These are phyloP conservation scores for Remersonia thermophila DNA, from an alignment of 2,329 filamentous ascomycete genomes.

Conservation along the genomic window DNA sequence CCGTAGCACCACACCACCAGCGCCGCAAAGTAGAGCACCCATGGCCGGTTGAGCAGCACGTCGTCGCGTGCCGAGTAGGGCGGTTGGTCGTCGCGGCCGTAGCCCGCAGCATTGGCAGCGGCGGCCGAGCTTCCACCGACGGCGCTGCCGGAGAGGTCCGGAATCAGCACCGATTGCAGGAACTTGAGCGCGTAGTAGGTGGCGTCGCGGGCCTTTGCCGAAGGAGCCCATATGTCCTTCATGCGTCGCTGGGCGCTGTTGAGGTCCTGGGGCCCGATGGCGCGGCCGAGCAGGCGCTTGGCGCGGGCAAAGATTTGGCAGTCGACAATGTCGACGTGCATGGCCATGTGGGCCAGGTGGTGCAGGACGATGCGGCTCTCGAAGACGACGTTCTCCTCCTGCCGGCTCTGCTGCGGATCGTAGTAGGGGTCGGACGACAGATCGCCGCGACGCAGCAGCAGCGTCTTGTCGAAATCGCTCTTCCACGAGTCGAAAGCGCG, in stretches of 20 bases:
- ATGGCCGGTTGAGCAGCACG: conserved; percentile 78
- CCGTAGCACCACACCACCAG: conserved; percentile 94
- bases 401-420: conserved; percentile 46
- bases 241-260: conserved; percentile 69
- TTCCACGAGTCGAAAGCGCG: conserved; percentile 92
- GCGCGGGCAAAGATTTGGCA: conserved; percentile 92
- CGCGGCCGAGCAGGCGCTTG: conserved; percentile 69
- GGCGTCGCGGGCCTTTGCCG: conserved; percentile 77
- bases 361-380: conserved; percentile 84
- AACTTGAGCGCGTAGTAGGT: conserved; percentile 89
- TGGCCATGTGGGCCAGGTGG: conserved; percentile 92
- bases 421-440: conserved; percentile 40
- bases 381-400: conserved; percentile 55
- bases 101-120: conserved; percentile 27
- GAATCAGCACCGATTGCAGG: conserved; percentile 68
- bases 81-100: conserved; percentile 27
- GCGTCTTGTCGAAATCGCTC: conserved; percentile 72
- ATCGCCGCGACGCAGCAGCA: conserved; percentile 47
- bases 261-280: conserved; percentile 73
- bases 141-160: conserved; percentile 33
- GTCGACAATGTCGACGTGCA: conserved; percentile 95
- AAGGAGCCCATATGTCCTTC: conserved; percentile 81
- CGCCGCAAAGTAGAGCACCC: conserved; percentile 88
- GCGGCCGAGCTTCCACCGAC: too few relatives aligned
- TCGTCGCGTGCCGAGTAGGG: conserved; percentile 75